Conservation (phyloP, 345 rosid species). For the Melaleuca quinquenervia region DNA sequence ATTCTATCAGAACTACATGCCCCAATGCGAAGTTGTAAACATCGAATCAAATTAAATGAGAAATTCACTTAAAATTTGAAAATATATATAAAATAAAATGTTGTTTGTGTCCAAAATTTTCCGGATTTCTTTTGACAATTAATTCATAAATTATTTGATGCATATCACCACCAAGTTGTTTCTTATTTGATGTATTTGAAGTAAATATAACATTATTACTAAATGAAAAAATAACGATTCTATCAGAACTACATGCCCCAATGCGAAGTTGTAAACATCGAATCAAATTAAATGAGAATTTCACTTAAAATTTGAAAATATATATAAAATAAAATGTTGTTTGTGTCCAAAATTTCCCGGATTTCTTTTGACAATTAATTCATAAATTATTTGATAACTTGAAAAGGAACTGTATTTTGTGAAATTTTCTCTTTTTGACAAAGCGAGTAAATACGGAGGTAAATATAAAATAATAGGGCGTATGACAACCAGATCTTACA, state of each 20-base stretch:
- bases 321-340: neutral
- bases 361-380: neutral
- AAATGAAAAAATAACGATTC: too few relatives aligned
- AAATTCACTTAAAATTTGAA: too few relatives aligned
- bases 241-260: too few relatives aligned
- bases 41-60: neutral
- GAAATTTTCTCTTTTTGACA: neutral
- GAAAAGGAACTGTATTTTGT: neutral
- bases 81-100: too few relatives aligned
- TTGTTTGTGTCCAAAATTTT: rapidly evolving
- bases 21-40: too few relatives aligned
- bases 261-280: too few relatives aligned
- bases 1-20: too few relatives aligned
- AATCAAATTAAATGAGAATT: neutral
- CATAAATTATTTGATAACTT: neutral
- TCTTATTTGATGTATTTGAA: neutral
- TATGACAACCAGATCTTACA: too few relatives aligned
- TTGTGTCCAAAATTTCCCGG: neutral
- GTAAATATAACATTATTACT: neutral
- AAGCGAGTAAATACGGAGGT: neutral
- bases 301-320: too few relatives aligned
- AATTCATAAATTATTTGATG: neutral
- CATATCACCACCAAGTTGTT: neutral
- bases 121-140: rapidly evolving
- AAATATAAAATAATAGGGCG: neutral